Percentiles rank a stretch among this genome's conserved stretches.
Conservation (phyloP, 176 grass and related monocot genomes). For the Rhynchospora pubera region DNA sequence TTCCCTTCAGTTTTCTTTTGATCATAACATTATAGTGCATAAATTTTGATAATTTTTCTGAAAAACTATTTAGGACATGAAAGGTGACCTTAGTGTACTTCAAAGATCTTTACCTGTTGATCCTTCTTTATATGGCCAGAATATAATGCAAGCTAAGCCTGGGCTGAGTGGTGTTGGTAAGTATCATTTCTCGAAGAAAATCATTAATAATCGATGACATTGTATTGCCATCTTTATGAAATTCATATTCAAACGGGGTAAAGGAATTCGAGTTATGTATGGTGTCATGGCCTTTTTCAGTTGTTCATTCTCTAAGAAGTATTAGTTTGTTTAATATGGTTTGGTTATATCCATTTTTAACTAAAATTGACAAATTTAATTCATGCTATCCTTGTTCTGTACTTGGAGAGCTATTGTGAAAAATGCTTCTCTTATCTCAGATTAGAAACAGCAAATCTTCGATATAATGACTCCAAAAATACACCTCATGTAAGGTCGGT, state of each 20-base stretch:
- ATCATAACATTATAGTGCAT: background rate
- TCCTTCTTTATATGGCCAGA: conserved; percentile 52
- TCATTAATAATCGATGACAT: background rate
- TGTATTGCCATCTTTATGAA: background rate
- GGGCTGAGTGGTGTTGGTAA: conserved; percentile 54
- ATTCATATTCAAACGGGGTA: background rate
- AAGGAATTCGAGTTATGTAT: background rate
- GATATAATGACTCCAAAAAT: background rate
- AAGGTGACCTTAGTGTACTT: conserved; percentile 48
- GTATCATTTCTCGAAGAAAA: conserved; percentile 20
- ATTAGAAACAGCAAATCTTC: background rate
- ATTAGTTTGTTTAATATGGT: background rate
- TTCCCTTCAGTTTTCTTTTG: background rate
- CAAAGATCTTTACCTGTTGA: conserved; percentile 67
- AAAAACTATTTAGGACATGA: conserved; percentile 55
- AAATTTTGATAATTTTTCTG: background rate
- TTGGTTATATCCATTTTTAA: background rate
- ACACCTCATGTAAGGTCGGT: background rate
- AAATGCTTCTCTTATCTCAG: background rate
- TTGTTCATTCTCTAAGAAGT: conserved; percentile 10
- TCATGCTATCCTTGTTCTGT: background rate
- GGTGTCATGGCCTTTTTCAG: background rate
- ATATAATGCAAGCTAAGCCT: conserved; percentile 72
- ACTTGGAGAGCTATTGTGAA: background rate
- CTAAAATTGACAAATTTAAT: background rate